phyloP scores from a whole-genome alignment of 805 yeast species.

The Maudiozyma saulgeensis region DNA sequence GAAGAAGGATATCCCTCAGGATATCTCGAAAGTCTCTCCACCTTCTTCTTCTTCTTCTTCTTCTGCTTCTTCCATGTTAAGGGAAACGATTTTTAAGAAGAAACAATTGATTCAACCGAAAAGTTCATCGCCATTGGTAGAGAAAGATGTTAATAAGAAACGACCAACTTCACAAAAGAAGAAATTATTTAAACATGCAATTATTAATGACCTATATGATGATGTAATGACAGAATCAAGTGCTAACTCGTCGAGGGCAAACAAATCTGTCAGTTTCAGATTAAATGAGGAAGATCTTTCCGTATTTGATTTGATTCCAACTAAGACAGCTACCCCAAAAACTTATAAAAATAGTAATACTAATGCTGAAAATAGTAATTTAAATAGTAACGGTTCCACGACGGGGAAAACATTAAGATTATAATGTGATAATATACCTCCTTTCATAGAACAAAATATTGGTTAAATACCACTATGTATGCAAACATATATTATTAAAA shows the following conservation, averaged over 20 bases:
- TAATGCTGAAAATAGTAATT: no score
- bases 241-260: conserved; percentile 1
- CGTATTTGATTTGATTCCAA: conserved; percentile 34
- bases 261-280: conserved; percentile 17
- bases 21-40: background rate
- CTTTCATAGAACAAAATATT: no score
- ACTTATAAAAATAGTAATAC: conserved; percentile 1
- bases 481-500: background rate
- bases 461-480: no score
- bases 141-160: background rate
- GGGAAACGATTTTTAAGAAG: background rate
- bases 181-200: conserved; percentile 23
- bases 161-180: conserved; percentile 1
- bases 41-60: no score
- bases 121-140: conserved; percentile 1
- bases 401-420: no score
- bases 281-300: conserved; percentile 29
- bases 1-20: background rate
- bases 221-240: conserved; percentile 7
- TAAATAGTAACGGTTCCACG: no score
- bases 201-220: conserved; percentile 22
- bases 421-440: no score
- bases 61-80: background rate
- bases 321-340: conserved; percentile 6
- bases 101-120: background rate